Evolutionary conservation across 2,329 filamentous ascomycete species (phyloP).

Genomic region (Tolypocladium ophioglossoides): DNA sequence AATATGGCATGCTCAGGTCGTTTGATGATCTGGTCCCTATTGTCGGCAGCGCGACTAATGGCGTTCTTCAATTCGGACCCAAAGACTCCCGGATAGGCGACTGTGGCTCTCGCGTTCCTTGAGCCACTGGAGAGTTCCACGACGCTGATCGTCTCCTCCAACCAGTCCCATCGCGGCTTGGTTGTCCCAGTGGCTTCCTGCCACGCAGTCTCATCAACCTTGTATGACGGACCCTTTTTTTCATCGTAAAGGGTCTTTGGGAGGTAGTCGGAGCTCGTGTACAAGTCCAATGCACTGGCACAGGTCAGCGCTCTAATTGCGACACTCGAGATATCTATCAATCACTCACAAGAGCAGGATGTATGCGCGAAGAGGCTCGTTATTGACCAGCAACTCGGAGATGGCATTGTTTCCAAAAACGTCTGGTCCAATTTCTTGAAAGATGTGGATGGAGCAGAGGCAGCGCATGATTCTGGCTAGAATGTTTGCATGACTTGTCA

Average conservation of each 20-base stretch:
- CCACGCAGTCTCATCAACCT: conserved; percentile 18
- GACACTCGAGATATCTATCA: background rate
- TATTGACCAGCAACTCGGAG: conserved; percentile 20
- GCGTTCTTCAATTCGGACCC: conserved; percentile 3
- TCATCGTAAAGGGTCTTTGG: conserved; percentile 16
- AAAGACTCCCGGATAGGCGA: conserved; percentile 16
- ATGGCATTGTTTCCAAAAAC: conserved; percentile 24
- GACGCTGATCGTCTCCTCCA: conserved; percentile 13
- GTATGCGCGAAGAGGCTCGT: conserved; percentile 24
- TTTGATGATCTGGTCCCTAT: background rate
- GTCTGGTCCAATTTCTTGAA: conserved; percentile 17
- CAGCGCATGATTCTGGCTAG: conserved; percentile 22
- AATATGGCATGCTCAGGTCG: background rate
- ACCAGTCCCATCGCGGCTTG: conserved; percentile 23
- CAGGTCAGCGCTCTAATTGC: too few species aligned
- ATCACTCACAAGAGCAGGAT: conserved; percentile 19
- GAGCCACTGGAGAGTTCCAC: too few species aligned
- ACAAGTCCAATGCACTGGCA: conserved; percentile 17
- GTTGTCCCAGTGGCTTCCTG: conserved; percentile 17
- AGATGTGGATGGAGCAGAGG: conserved; percentile 23
- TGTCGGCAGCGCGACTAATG: too few species aligned
- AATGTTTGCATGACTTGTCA: background rate
- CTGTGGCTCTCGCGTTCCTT: too few species aligned
- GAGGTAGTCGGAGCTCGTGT: conserved; percentile 20
- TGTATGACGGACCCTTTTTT: conserved; percentile 17